These are phyloP conservation scores for Arthrobotrys conoides DNA, from an alignment of 2,329 filamentous ascomycete genomes.

Conservation along the genomic window DNA sequence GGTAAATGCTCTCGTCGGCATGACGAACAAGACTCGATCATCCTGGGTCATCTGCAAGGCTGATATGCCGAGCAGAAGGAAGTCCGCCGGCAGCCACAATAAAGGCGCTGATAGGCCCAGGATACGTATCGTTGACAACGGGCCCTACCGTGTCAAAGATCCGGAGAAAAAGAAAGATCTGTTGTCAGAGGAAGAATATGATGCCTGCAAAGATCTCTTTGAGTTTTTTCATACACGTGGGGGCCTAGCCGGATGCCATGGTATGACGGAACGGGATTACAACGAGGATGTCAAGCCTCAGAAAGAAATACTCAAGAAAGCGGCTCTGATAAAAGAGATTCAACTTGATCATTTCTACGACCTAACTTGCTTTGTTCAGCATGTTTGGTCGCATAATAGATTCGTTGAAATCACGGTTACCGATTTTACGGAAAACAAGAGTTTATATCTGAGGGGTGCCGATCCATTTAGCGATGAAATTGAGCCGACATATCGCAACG, in stretches of 20 bases:
- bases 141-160: conserved; percentile 32
- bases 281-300: conserved; percentile 12
- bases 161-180: conserved; percentile 23
- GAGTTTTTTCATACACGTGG: conserved; percentile 47
- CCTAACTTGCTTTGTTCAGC: conserved; percentile 45
- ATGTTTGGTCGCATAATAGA: conserved; percentile 12
- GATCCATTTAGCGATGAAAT: conserved; percentile 28
- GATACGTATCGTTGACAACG: conserved; percentile 37
- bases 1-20: conserved; percentile 26
- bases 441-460: conserved; percentile 1
- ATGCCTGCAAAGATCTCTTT: conserved; percentile 47
- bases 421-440: conserved; percentile 46
- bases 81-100: neutral
- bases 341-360: conserved; percentile 46
- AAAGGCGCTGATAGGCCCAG: conserved; percentile 17
- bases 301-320: neutral
- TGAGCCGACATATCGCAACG: conserved; percentile 4
- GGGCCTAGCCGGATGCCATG: conserved; percentile 31
- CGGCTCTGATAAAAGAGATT: conserved; percentile 47
- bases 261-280: conserved; percentile 36
- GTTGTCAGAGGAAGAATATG: conserved; percentile 30
- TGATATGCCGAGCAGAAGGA: conserved; percentile 19
- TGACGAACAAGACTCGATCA: conserved; percentile 28
- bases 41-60: conserved; percentile 49
- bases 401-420: conserved; percentile 31